These are phyloP conservation scores for Hemileia vastatrix DNA, from an alignment of 1,284 basidiomycete species.

Conservation along the genomic window DNA sequence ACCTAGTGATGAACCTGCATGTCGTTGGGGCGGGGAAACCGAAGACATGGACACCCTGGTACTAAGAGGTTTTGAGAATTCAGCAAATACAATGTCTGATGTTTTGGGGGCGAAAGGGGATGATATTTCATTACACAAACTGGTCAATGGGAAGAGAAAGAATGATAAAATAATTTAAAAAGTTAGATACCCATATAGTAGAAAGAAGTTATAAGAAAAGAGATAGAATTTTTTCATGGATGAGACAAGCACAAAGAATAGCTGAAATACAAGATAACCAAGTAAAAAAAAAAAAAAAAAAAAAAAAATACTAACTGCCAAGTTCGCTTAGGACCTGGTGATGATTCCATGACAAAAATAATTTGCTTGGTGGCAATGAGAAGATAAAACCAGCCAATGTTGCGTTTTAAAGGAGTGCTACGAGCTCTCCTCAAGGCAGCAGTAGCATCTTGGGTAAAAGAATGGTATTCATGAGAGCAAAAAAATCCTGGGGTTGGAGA, in stretches of 20 bases:
- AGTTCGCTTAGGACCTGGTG: slow-evolving; percentile 5
- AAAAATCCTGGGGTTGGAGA: slow-evolving; percentile 13
- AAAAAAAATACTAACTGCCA: slow-evolving; percentile 16
- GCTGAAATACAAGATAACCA: too few species aligned
- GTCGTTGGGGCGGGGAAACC: neutral
- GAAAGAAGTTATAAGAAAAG: too few species aligned
- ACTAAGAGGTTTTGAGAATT: slow-evolving; percentile 7
- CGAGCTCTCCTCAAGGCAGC: neutral
- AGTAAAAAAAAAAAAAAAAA: too few species aligned
- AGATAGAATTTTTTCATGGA: too few species aligned
- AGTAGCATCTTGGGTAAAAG: slow-evolving; percentile 2
- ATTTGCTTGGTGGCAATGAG: slow-evolving; percentile 15
- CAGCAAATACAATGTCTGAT: slow-evolving; percentile 2
- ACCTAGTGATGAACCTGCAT: neutral
- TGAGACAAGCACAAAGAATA: too few species aligned
- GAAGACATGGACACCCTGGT: neutral
- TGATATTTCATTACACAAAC: slow-evolving; percentile 16
- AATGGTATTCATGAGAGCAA: slow-evolving; percentile 5
- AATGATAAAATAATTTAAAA: neutral
- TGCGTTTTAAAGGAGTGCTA: neutral
- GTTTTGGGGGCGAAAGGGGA: slow-evolving; percentile 14
- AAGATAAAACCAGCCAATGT: slow-evolving; percentile 7
- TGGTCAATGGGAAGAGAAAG: neutral
- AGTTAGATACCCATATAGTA: neutral
- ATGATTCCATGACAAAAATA: slow-evolving; percentile 15